phyloP scores from a whole-genome alignment of 352 stramenopile species.

The Globisporangium takayamanum region DNA sequence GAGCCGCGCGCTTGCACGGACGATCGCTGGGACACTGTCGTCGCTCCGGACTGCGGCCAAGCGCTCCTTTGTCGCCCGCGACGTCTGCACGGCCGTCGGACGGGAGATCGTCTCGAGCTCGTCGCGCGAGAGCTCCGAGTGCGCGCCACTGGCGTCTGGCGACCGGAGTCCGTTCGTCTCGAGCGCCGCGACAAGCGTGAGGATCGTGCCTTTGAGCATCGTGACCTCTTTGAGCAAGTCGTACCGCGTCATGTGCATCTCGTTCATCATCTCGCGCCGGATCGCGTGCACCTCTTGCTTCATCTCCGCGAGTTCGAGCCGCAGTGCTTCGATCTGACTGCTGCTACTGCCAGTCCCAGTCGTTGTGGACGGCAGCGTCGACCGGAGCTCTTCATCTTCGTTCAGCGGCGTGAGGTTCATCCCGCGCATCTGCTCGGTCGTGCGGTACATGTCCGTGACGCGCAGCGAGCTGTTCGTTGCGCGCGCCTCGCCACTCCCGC shows the following conservation, averaged over 20 bases:
- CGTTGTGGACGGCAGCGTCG: neutral
- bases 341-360: neutral
- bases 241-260: conserved; percentile 77
- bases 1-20: conserved; percentile 31
- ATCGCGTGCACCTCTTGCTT: conserved; percentile 63
- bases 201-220: conserved; percentile 73
- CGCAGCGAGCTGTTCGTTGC: conserved; percentile 18
- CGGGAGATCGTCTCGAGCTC: conserved; percentile 40
- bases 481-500: conserved; percentile 9
- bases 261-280: conserved; percentile 77
- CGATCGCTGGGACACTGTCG: conserved; percentile 14
- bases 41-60: conserved; percentile 28
- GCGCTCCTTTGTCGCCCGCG: conserved; percentile 37
- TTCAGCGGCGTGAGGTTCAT: conserved; percentile 46
- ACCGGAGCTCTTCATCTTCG: conserved; percentile 42
- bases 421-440: conserved; percentile 49
- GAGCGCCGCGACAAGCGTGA: conserved; percentile 40
- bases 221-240: conserved; percentile 82
- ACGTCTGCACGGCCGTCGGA: conserved; percentile 41
- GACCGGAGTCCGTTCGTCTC: conserved; percentile 18
- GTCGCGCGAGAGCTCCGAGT: conserved; percentile 28
- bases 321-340: conserved; percentile 32
- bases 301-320: conserved; percentile 48
- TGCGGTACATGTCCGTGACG: conserved; percentile 41
- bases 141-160: conserved; percentile 9